Base-by-base conservation (phyloP, 352 stramenopile genomes). In the Globisporangium echinulatum region DNA sequence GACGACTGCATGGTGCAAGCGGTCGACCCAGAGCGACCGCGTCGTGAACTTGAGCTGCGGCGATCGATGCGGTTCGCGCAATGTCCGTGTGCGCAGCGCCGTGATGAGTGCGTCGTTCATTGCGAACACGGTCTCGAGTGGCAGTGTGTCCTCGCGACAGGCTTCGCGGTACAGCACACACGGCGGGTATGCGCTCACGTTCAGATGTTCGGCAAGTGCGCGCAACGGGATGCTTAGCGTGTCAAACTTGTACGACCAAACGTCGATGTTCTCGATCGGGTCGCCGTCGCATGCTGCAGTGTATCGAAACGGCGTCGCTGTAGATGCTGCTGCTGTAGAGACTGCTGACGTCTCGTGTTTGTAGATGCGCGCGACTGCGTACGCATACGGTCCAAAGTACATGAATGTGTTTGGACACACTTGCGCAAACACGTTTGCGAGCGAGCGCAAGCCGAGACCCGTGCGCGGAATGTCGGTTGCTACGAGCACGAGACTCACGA, bases 391-490 rank as follows among this genome's bases (percentile, higher is more conserved):
- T 1, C 76, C 78, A 49, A 80, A 88, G 17, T 60, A 69, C 49
- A 81, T 61, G 3, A 58, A 63, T 1, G 65, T 72, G 43, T 64
- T 59, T 0, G 74, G 74, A 11, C 65, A 65, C 5, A 75, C 58
- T 6, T 37, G 0, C 66, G 70, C 8, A 62, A 71, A 1, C 60
- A 33, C 3, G 43, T 44, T 5, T 75, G 15, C 6, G 46, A 58
- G 15, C 10, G 40, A 5, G 33, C 14, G 40, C 5, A 74, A 56
- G 1, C 70, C 70, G 15, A 82, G 58, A 1, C 77, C 75, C 0
- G 71, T 79, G 9, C 77, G 72, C n/a, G 73, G 72, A 15, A 87
- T 79, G 25, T 87, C 75, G 2, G 72, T 73, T 25, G 71, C 13
- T 3, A 74, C 61, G 5, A 87, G 67, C 13, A 68, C 37, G 11